These are phyloP conservation scores for Ganoderma sinense DNA, from an alignment of 1,284 basidiomycete genomes.

Conservation along the genomic window DNA sequence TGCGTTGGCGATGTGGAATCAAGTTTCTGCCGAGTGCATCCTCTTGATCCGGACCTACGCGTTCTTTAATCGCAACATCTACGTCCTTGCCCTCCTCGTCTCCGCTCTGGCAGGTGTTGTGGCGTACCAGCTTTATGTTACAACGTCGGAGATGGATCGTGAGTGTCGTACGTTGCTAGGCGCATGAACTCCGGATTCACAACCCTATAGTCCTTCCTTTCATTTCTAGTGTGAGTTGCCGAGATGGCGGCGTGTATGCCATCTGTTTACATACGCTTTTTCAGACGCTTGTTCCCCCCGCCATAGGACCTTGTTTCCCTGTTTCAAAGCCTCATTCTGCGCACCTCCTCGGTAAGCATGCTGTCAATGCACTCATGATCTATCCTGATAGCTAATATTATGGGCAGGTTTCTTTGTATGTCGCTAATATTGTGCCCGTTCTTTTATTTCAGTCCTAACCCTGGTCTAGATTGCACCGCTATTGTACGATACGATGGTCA, in stretches of 20 bases:
- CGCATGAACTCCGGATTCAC: background rate
- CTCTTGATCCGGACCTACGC: constrained; percentile 84
- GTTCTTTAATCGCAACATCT: constrained; percentile 80
- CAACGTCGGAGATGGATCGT: constrained; percentile 78
- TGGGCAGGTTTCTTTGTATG: constrained; percentile 71
- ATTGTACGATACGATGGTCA: constrained; percentile 79
- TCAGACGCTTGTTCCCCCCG: constrained; percentile 37
- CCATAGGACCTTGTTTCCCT: constrained; percentile 74
- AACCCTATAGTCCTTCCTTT: constrained; percentile 65
- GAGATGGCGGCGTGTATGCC: background rate
- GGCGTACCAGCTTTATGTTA: constrained; percentile 81
- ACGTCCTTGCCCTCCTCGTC: constrained; percentile 67
- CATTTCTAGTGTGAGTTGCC: constrained; percentile 38
- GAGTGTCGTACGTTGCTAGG: constrained; percentile 36
- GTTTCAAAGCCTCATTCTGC: constrained; percentile 80
- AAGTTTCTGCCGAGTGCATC: constrained; percentile 81
- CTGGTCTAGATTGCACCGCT: constrained; percentile 72
- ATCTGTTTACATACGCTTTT: background rate
- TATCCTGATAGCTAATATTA: background rate
- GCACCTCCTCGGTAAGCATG: constrained; percentile 69
- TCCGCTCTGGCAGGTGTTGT: constrained; percentile 72
- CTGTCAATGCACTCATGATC: too few relatives aligned
- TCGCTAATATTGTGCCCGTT: background rate
- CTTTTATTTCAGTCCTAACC: constrained; percentile 4
- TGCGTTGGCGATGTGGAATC: constrained; percentile 84